Evolutionary conservation across 2,329 filamentous ascomycete species (phyloP).

Genomic region (Cercospora citrullina): DNA sequence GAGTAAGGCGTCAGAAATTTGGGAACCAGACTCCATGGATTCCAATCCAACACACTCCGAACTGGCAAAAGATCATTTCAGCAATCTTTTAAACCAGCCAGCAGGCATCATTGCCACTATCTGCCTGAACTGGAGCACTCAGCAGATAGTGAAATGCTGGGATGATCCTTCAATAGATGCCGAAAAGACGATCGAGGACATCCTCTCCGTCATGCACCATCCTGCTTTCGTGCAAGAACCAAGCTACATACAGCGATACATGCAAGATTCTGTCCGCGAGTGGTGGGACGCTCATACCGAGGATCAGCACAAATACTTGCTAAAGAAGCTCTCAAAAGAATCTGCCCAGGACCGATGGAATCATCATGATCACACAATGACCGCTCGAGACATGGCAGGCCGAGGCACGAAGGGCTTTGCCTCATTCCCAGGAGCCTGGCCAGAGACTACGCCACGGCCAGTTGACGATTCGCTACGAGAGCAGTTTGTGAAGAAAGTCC

Average conservation of each 20-base stretch:
- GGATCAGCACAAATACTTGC: not conserved
- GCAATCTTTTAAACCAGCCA: conserved; percentile 80
- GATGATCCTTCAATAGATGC: not conserved
- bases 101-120: conserved; percentile 55
- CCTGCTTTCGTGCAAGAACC: not conserved
- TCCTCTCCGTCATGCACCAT: not conserved
- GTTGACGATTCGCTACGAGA: not conserved
- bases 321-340: not conserved
- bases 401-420: not conserved
- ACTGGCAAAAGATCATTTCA: conserved; percentile 83
- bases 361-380: conserved; percentile 6
- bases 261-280: not conserved
- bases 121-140: not conserved
- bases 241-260: not conserved
- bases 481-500: not conserved
- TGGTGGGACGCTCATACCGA: not conserved
- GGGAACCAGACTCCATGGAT: conserved; percentile 66
- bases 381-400: not conserved
- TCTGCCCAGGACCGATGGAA: not conserved
- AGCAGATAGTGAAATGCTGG: conserved; percentile 3
- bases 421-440: not conserved
- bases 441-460: not conserved
- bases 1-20: not conserved
- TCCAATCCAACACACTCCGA: conserved; percentile 80
- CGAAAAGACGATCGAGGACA: not conserved